Evolutionary conservation across 306 rosid genomes (phyloP), one percentile per base, ranked within the genome.

Genomic region (Fragaria nilgerrensis): DNA sequence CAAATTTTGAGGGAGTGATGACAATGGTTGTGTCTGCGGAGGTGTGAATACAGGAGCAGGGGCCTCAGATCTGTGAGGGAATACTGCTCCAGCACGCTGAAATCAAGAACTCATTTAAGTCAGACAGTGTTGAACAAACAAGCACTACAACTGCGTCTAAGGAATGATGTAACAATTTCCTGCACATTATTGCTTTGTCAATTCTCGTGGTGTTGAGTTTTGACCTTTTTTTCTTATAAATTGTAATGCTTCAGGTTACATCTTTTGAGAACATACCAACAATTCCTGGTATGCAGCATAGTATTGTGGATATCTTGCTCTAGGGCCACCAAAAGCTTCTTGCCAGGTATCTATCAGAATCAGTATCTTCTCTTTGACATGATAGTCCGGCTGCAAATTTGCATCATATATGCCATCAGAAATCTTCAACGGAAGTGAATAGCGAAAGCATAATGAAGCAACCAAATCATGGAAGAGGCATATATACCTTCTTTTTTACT

Each of bases 251-350:
- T 74, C 56, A 39, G 67, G 34, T 61, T 47, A 72, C 76, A 36
- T 29, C 74, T 37, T 52, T 71, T 32, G 43, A 55, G 61, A 64
- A 83, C 87, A 36, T 84, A 96, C 99, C 99, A 96, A 77, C 80
- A 96, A 81, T 73, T 96, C 99, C 86, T 91, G 94, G 77, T 96
- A 96, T 67, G 99, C 97, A 66, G 90, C 94, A 85, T 86, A 92
- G 68, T 89, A 93, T 77, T 96, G 99, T 73, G 98, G 93, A 88
- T 91, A 96, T 93, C 97, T 93, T 78, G 94, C 96, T 77, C 97
- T 93, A 29, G 97, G 85, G 68, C 99, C 99, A 75, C 98, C 99
- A 81, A 96, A 96, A 62, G 94, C 99, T 82, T 96, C 99, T 93
- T 96, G 98, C 99, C 99, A 96, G 64, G 96, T 91, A 81, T 96